Base-by-base conservation (phyloP, 1,139 yeast species). In the Nadsonia commutata region DNA sequence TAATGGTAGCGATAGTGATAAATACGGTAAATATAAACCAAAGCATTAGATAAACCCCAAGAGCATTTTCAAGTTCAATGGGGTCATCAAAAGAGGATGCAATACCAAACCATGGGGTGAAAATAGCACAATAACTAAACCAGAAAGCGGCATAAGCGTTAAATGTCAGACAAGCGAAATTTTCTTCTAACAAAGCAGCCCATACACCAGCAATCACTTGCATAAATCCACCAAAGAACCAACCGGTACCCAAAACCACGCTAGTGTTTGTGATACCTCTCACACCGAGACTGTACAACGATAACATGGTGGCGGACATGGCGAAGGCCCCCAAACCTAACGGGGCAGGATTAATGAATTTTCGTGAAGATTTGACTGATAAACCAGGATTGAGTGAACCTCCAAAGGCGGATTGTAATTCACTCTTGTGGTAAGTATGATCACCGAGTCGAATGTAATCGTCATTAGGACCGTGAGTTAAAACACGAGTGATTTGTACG, bases 81-180 rank as follows among this genome's bases (percentile, higher is more conserved):
- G 56, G 40, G n/a, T 42, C 48, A 17, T 57, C 59, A 51, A 72
- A 77, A n/a, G 88, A 79, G 2, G 68, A 65, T n/a, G 61, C 64
- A 49, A 85, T 78, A 40, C 88, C 86, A 61, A 85, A 85, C 57
- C 79, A 71, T 18, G 79, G 76, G 46, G 78, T 75, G 48, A 74
- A 67, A 47, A 85, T 70, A 18, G 88, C 86, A 47, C 78, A 88
- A 51, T 61, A 72, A 36, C 86, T 68, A 60, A 81, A 70, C 95
- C 95, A 86, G 63, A 84, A 86, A 1, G 88, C 94, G 48, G 93
- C 95, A 58, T 54, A 86, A 8, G 93, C 79, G 20, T 80, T 65
- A 48, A 85, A 70, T 2, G 90, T 93, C 41, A 83, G 74, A 47
- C 83, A 94, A 72, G 94, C 95, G 67, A 84, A 85, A 43, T 94